Evolutionary conservation across 495 filamentous ascomycete species (phyloP).

Genomic region (Xylaria telfairii): DNA sequence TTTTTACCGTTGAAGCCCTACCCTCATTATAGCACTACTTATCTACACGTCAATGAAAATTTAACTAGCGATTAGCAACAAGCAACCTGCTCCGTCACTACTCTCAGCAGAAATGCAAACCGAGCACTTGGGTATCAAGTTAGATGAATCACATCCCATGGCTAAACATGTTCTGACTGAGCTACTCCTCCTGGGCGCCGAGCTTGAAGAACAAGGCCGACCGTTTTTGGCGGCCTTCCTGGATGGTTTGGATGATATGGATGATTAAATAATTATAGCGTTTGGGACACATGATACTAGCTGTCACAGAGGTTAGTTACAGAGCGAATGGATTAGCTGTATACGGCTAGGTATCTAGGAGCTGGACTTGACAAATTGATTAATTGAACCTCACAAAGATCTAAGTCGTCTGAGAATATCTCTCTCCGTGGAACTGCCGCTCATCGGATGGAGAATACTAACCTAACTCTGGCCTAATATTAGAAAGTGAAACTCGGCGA

Average conservation of each 20-base stretch:
- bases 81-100: not conserved
- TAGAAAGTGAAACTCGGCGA: too few species aligned
- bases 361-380: too few species aligned
- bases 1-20: too few species aligned
- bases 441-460: too few species aligned
- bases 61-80: not conserved
- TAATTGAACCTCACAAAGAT: too few species aligned
- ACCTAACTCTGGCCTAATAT: too few species aligned
- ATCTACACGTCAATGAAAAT: not conserved
- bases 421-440: too few species aligned
- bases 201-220: not conserved
- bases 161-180: not conserved
- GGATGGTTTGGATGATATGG: too few species aligned
- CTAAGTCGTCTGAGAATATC: too few species aligned
- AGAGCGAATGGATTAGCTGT: not conserved
- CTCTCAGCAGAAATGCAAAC: not conserved
- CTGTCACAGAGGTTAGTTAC: not conserved
- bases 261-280: not conserved
- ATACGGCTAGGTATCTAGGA: not conserved
- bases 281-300: not conserved
- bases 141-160: not conserved
- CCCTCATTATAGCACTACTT: not conserved
- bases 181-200: not conserved
- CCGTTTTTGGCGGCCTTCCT: not conserved
- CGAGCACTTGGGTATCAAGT: not conserved